Evolutionary conservation across 805 yeast genomes (phyloP).

Genomic region (Saitoella complicata): DNA sequence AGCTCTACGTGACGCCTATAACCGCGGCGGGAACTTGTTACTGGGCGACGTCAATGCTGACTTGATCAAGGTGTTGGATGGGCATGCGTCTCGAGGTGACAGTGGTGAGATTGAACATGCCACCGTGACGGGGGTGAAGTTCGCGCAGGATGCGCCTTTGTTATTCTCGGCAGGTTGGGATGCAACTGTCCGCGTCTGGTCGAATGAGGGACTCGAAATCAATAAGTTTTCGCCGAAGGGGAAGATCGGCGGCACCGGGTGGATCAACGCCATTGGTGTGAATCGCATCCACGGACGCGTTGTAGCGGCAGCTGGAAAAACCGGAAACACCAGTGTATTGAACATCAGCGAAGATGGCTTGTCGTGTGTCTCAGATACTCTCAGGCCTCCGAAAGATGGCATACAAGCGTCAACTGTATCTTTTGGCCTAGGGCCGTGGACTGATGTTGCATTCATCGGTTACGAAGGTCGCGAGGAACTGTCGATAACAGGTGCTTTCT

Average conservation of each 20-base stretch:
- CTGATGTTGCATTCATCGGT: not conserved
- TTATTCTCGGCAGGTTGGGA: not conserved
- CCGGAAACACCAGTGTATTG: too few species aligned
- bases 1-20: not conserved
- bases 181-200: conserved; percentile 1
- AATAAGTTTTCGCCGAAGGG: not conserved
- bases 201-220: not conserved
- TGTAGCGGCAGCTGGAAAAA: too few species aligned
- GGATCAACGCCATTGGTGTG: too few species aligned
- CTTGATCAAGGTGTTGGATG: not conserved
- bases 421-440: not conserved
- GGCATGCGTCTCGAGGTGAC: not conserved
- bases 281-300: too few species aligned
- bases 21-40: conserved; percentile 1
- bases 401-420: not conserved
- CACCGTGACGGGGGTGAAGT: not conserved
- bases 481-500: not conserved
- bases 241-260: too few species aligned
- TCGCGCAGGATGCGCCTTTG: not conserved
- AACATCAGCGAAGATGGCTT: too few species aligned
- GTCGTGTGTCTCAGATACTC: too few species aligned
- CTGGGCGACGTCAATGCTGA: not conserved
- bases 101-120: not conserved
- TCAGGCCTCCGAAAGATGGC: too few species aligned
- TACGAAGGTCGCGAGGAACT: not conserved